These are phyloP conservation scores for Alternaria arbusti DNA, from an alignment of 2,329 filamentous ascomycete genomes.

Conservation along the genomic window DNA sequence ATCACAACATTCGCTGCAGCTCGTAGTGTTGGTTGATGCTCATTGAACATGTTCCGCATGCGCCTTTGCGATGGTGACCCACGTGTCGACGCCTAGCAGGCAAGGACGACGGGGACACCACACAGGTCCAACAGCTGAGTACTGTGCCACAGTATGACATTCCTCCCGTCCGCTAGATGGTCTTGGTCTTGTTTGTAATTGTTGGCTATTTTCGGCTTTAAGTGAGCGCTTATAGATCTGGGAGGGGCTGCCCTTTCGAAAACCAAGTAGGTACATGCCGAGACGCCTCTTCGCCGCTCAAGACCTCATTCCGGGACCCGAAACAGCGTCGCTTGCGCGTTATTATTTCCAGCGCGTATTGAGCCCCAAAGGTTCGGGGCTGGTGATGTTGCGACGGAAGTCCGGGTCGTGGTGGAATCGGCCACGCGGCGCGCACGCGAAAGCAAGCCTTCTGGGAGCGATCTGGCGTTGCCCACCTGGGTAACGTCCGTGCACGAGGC, in stretches of 20 bases:
- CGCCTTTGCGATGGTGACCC: not conserved
- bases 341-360: not conserved
- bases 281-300: not conserved
- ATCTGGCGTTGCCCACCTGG: not conserved
- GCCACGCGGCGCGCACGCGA: not conserved
- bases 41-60: not conserved
- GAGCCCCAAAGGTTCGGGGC: not conserved
- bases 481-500: not conserved
- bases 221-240: not conserved
- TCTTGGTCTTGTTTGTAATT: slow-evolving; percentile 3
- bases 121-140: not conserved
- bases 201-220: slow-evolving; percentile 9
- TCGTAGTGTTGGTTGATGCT: not conserved
- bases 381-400: not conserved
- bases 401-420: not conserved
- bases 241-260: not conserved
- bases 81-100: not conserved
- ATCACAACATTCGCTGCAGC: not conserved
- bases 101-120: not conserved
- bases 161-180: not conserved
- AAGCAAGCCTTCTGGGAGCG: not conserved
- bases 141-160: not conserved
- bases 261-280: not conserved
- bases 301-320: not conserved
- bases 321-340: not conserved